Conservation (phyloP, 495 filamentous ascomycete genomes). For the Hypoxylon cercidicola region DNA sequence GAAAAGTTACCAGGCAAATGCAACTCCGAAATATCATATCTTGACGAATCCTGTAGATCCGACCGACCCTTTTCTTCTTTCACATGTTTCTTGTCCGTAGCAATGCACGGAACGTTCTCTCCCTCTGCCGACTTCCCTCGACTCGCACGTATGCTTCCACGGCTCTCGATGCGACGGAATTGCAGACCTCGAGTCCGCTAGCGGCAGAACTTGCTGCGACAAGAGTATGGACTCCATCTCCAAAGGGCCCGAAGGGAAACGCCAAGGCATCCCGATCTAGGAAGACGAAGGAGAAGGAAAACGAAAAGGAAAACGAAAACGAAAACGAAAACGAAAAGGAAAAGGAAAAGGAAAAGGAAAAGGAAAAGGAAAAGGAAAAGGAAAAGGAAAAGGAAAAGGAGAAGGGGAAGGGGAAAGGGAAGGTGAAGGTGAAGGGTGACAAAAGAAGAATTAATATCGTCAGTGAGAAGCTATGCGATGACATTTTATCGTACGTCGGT, state of each 20-base stretch:
- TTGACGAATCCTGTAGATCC: neutral
- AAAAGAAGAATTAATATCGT: slow-evolving; percentile 63
- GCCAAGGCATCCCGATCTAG: too few relatives aligned
- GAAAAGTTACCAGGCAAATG: too few relatives aligned
- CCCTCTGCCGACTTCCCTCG: slow-evolving; percentile 2
- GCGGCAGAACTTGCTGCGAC: slow-evolving; percentile 35
- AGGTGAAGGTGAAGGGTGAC: slow-evolving; percentile 29
- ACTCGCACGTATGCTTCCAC: slow-evolving; percentile 8
- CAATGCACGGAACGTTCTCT: slow-evolving; percentile 33
- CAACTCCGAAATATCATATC: too few relatives aligned
- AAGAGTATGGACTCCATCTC: slow-evolving; percentile 18
- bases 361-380: too few relatives aligned
- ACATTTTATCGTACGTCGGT: slow-evolving; percentile 52
- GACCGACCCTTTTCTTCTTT: slow-evolving; percentile 23
- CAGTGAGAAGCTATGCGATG: slow-evolving; percentile 67
- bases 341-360: too few relatives aligned
- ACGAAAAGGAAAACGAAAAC: neutral
- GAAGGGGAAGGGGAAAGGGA: too few relatives aligned
- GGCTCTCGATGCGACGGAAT: slow-evolving; percentile 5
- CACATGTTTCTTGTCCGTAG: slow-evolving; percentile 42
- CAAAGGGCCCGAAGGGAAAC: neutral
- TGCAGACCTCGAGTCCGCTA: slow-evolving; percentile 17
- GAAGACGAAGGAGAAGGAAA: too few relatives aligned
- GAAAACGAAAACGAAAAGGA: too few relatives aligned
- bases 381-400: too few relatives aligned